A percentile compares a stretch with the other conserved stretches of the same genome.
These are phyloP conservation scores for Boletus coccyginus DNA, from an alignment of 768 basidiomycete species.

Conservation along the genomic window DNA sequence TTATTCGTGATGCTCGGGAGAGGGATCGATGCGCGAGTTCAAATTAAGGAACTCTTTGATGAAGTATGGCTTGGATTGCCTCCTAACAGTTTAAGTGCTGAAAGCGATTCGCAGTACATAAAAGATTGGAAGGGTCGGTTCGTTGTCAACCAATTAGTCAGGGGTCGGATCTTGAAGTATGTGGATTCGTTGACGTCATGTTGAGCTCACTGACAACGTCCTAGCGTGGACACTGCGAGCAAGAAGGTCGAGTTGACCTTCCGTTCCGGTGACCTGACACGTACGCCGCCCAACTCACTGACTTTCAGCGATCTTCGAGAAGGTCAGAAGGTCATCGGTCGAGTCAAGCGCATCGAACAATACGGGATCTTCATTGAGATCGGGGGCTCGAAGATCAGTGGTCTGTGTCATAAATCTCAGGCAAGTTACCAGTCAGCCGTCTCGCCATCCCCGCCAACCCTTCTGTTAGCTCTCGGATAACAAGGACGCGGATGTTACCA, in stretches of 20 bases:
- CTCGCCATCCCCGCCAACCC: neutral
- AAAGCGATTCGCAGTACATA: conserved; percentile 58
- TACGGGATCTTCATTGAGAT: conserved; percentile 95
- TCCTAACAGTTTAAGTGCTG: neutral
- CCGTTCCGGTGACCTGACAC: conserved; percentile 58
- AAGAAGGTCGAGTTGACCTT: conserved; percentile 93
- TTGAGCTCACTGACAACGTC: conserved; percentile 6
- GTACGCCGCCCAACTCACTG: conserved; percentile 35
- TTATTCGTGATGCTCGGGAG: conserved; percentile 86
- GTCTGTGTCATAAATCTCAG: conserved; percentile 94
- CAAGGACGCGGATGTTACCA: conserved; percentile 69
- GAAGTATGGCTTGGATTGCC: conserved; percentile 43
- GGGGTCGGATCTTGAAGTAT: conserved; percentile 82
- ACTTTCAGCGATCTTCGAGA: conserved; percentile 58
- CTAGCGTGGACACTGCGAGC: conserved; percentile 64
- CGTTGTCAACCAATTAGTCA: conserved; percentile 76
- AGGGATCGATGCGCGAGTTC: conserved; percentile 84
- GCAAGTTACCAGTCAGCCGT: conserved; percentile 37
- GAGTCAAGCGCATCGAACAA: conserved; percentile 77
- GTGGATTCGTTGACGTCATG: conserved; percentile 7
- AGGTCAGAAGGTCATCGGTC: conserved; percentile 79
- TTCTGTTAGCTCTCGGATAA: conserved; percentile 78
- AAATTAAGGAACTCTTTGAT: conserved; percentile 92
- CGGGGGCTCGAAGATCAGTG: conserved; percentile 77
- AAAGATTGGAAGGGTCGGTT: conserved; percentile 95